Base-by-base conservation (phyloP, 169 alveolate genomes). In the Plasmodium inui region DNA sequence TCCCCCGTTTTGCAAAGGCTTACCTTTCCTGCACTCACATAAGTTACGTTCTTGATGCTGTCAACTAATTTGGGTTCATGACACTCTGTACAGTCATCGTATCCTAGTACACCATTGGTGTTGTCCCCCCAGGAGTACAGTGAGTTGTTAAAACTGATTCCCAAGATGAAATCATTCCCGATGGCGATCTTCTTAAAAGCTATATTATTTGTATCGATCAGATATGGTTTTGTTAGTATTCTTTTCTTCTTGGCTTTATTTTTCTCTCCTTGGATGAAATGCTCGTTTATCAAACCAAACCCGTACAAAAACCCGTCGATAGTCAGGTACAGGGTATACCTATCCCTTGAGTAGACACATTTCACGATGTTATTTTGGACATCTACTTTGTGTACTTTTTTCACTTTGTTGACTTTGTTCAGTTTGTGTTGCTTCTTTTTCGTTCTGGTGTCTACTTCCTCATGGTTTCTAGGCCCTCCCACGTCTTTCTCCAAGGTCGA, bases 71-170 rank as follows among this genome's bases (percentile, higher is more conserved):
- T 76, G 2, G 94, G 94, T 61, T 88, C 86, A 28, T 19, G 5
- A 22, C 70, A 76, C 30, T 70, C 94, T 34, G 44, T 4, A 39
- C 17, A 61, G 71, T 88, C 81, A 57, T 67, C 71, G 81, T 79
- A 82, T 4, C 94, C 94, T n/a, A 88, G 46, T 8, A 39, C 76
- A 0, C 89, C 89, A 57, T 55, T 30, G 14, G 44, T 61, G 50
- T 88, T 88, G 26, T 67, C 50, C 4, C 94, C 94, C 94, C 94
- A 88, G 6, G 94, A 88, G 71, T 88, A 88, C 19, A 88, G 34
- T 17, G n/a, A 55, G 39, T 88, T 88, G 34, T 88, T 22, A 78
- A 88, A 78, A 88, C 46, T 37, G 5, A 88, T 78, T 5, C 74
- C 94, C 28, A 88, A 32, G 8, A 88, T 57, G 46, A 88, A 88